These are phyloP conservation scores for Pythium aphanidermatum DNA, from an alignment of 352 stramenopile genomes.

Conservation along the genomic window DNA sequence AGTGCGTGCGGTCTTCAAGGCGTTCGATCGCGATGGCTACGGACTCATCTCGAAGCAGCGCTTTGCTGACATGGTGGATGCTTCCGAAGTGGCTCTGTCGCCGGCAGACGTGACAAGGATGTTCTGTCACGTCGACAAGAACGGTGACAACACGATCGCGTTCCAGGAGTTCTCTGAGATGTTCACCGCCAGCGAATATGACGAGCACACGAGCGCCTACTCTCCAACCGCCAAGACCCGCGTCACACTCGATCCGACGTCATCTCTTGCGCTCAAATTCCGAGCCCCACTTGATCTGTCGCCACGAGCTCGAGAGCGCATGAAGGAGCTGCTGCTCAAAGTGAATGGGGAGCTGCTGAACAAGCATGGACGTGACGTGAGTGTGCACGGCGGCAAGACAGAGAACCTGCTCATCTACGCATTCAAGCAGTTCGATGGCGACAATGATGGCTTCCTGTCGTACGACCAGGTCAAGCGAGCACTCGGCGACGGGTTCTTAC, in stretches of 20 bases:
- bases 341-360: constrained; percentile 50
- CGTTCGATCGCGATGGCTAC: constrained; percentile 59
- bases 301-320: constrained; percentile 45
- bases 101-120: constrained; percentile 35
- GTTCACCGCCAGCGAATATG: constrained; percentile 37
- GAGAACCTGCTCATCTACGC: constrained; percentile 64
- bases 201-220: constrained; percentile 27
- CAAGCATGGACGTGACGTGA: constrained; percentile 48
- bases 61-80: constrained; percentile 68
- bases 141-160: constrained; percentile 67
- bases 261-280: constrained; percentile 59
- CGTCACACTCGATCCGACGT: constrained; percentile 36
- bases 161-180: constrained; percentile 73
- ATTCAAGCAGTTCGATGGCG: constrained; percentile 71
- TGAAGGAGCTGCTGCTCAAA: constrained; percentile 58
- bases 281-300: constrained; percentile 56
- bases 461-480: constrained; percentile 63
- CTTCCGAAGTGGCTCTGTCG: constrained; percentile 46
- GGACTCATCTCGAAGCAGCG: constrained; percentile 71
- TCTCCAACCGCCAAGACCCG: constrained; percentile 20
- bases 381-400: constrained; percentile 55
- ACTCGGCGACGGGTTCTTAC: constrained; percentile 51
- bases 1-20: constrained; percentile 67
- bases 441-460: constrained; percentile 69
- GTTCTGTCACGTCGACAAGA: constrained; percentile 52